phyloP scores from a whole-genome alignment of 495 filamentous ascomycete genomes.

The Hypoxylon subgilvum region DNA sequence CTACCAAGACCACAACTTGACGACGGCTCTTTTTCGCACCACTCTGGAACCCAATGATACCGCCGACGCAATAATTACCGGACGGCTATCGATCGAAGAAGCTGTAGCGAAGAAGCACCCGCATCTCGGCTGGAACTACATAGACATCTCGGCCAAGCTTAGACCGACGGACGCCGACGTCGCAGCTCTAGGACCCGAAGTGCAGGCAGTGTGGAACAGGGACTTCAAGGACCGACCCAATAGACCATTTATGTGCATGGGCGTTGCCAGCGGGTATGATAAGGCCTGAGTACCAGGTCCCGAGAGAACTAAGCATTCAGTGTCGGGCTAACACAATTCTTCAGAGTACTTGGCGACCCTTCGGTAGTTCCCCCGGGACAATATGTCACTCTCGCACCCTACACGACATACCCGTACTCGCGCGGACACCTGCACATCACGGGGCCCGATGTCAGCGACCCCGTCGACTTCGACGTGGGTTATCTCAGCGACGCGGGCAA shows the following conservation, averaged over 20 bases:
- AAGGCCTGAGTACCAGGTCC: not conserved
- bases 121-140: slow-evolving; percentile 53
- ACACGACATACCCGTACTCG: slow-evolving; percentile 60
- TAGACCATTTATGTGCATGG: slow-evolving; percentile 48
- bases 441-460: slow-evolving; percentile 40
- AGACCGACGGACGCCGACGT: slow-evolving; percentile 51
- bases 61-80: slow-evolving; percentile 41
- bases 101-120: slow-evolving; percentile 35
- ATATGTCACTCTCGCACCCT: slow-evolving; percentile 46
- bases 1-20: slow-evolving; percentile 58
- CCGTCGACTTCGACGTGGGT: slow-evolving; percentile 49
- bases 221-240: slow-evolving; percentile 51
- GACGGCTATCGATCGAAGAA: slow-evolving; percentile 28
- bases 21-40: slow-evolving; percentile 41
- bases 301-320: not conserved
- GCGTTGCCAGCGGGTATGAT: slow-evolving; percentile 35
- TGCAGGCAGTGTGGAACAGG: slow-evolving; percentile 51
- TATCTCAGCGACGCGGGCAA: slow-evolving; percentile 53
- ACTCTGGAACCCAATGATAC: slow-evolving; percentile 44
- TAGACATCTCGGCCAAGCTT: slow-evolving; percentile 54
- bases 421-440: slow-evolving; percentile 64
- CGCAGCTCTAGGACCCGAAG: slow-evolving; percentile 46
- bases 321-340: not conserved
- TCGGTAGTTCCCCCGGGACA: slow-evolving; percentile 43
- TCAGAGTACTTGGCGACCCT: slow-evolving; percentile 36